Percentiles rank a stretch among this genome's conserved stretches.
Conservation (phyloP, 208 protist genomes). For the Leishmania amazonensis region DNA sequence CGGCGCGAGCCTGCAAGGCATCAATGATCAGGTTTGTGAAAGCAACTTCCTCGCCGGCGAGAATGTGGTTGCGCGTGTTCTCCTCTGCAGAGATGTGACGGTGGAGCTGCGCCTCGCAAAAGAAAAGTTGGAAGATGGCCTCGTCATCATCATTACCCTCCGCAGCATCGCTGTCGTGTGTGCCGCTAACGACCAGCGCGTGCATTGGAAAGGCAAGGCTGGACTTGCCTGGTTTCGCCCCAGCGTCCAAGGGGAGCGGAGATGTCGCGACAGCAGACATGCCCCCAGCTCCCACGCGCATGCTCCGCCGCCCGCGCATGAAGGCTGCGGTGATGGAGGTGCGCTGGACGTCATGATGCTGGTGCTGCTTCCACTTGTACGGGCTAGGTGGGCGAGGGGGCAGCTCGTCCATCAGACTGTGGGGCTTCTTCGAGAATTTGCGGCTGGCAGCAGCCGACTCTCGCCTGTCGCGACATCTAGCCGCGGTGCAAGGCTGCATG, state of each 20-base stretch:
- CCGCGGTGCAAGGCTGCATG: background rate
- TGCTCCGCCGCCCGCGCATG: conserved; percentile 9
- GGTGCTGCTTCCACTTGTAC: conserved; percentile 43
- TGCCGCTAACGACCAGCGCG: background rate
- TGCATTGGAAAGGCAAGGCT: background rate
- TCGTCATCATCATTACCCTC: conserved; percentile 2
- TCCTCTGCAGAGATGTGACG: conserved; percentile 32
- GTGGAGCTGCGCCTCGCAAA: conserved; percentile 28
- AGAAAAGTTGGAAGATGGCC: conserved; percentile 19
- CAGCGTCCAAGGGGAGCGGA: background rate
- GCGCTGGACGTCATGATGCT: background rate
- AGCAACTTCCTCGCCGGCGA: conserved; percentile 40
- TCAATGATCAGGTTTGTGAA: conserved; percentile 24
- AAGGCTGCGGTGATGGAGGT: conserved; percentile 36
- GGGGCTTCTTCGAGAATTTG: background rate
- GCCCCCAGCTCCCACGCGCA: background rate
- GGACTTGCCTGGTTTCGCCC: background rate
- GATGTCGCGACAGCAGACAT: background rate
- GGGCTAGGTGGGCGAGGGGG: conserved; percentile 64
- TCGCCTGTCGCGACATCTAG: background rate
- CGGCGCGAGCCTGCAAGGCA: conserved; percentile 17
- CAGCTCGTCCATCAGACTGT: conserved; percentile 31
- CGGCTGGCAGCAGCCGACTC: background rate
- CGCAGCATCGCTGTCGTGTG: background rate
- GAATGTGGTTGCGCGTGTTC: conserved; percentile 26